A percentile compares a stretch with the other conserved stretches of the same genome.
Evolutionary conservation across 768 basidiomycete genomes (phyloP).

Genomic region (Hericium alpestre): DNA sequence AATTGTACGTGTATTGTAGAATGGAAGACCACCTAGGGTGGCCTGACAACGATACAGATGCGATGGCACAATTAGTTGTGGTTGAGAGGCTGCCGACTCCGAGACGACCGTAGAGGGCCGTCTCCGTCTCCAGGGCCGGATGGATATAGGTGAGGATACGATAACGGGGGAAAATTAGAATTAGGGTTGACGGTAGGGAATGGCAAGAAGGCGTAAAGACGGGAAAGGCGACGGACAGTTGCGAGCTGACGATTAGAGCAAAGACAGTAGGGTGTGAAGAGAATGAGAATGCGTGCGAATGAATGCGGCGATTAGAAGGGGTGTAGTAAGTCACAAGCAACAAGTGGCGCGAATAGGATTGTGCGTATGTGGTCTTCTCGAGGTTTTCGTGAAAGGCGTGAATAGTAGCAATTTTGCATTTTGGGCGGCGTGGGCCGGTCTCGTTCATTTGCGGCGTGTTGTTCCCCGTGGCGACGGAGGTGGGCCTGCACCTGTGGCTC

Average conservation of each 20-base stretch:
- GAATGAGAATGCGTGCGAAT: background rate
- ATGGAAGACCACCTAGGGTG: background rate
- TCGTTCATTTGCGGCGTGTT: background rate
- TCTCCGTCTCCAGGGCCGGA: background rate
- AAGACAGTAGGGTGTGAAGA: background rate
- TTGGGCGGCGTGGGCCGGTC: background rate
- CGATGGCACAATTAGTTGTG: background rate
- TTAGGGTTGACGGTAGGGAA: background rate
- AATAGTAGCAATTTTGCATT: background rate
- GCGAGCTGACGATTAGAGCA: background rate
- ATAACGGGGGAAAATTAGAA: background rate
- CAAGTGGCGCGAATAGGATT: background rate
- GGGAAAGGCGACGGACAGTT: background rate
- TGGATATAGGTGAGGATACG: background rate
- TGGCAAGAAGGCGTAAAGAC: background rate
- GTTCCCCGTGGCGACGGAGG: background rate
- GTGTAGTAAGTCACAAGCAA: background rate
- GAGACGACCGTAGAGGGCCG: background rate
- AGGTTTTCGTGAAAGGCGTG: background rate
- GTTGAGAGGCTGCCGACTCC: background rate
- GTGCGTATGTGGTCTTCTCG: background rate
- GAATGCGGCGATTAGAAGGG: background rate
- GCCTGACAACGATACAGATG: background rate
- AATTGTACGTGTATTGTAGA: background rate
- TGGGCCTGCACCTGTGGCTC: constrained; percentile 4